Base-by-base conservation (phyloP, 495 filamentous ascomycete species). In the Lophium mytilinum region DNA sequence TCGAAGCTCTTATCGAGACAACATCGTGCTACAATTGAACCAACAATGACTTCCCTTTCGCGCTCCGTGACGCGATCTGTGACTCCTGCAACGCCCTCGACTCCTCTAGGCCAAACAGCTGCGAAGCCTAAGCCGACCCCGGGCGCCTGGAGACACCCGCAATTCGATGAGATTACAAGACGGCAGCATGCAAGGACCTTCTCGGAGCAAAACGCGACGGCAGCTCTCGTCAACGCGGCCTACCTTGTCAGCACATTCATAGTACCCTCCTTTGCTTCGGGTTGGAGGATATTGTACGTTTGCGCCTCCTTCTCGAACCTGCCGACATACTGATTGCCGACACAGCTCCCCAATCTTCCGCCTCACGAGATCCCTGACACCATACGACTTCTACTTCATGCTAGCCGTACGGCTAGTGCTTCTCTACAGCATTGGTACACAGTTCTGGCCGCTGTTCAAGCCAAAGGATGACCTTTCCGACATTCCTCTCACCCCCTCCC, bases 401-500 rank as follows among this genome's bases (percentile, higher is more conserved):
- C 45, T 48, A 14, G 45, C 45, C 14, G 12, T 48, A 1, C 45
- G 45, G 6, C 21, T 48, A 18, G 36, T 54, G 4, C 37, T 45
- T 33, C 52, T 46, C n/a, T 10, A 12, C 9, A 46, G 19, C 36
- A 54, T 54, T 19, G 36, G 37, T 8, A 17, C 33, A 12, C 83
- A 87, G 14, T 62, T 85, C 37, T 75, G 79, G 19, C 93, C 89
- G 11, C 78, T 96, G 18, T 68, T 88, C 66, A 79, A 82, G 49
- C 71, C 73, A 7, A 56, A 52, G 45, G 90, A 95, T 69, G 81
- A 92, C 58, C 78, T 96, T 56, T 75, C 83, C 61, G 92, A 98
- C 69, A 94, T 98, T 48, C 83, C 93, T 58, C 78, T 98, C 51
- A 96, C 90, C 5, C 89, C 93, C 19, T 83, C 84, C 11, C 93